phyloP scores from a whole-genome alignment of 108 stramenopile genomes.

The Skeletonema marinoi region DNA sequence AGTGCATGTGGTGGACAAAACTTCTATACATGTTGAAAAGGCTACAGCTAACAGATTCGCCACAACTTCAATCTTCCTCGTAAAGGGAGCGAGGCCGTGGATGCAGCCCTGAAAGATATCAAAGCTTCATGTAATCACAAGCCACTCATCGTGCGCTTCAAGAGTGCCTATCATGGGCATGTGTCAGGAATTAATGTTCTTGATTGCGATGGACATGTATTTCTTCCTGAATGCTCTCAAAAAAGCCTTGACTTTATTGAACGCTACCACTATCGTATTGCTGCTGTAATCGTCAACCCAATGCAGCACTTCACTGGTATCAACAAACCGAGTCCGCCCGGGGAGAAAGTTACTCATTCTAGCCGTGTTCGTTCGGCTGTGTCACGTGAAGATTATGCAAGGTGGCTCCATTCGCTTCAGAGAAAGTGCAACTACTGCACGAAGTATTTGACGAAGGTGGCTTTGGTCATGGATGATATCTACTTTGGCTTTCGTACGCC shows the following conservation, averaged over 20 bases:
- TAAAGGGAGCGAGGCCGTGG: slow-evolving; percentile 53
- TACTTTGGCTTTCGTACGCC: slow-evolving; percentile 66
- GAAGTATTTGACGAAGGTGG: slow-evolving; percentile 61
- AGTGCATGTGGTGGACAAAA: neutral
- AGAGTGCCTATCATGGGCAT: slow-evolving; percentile 60
- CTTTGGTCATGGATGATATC: slow-evolving; percentile 57
- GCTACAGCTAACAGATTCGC: neutral
- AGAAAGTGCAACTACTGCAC: slow-evolving; percentile 58
- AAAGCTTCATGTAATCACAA: slow-evolving; percentile 43
- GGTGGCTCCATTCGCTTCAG: slow-evolving; percentile 54
- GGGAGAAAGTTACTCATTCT: slow-evolving; percentile 46
- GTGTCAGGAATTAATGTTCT: slow-evolving; percentile 52
- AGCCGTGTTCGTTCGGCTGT: slow-evolving; percentile 26
- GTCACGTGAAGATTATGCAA: slow-evolving; percentile 40
- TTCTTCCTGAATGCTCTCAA: slow-evolving; percentile 48
- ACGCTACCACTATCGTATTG: slow-evolving; percentile 59
- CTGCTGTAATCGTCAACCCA: slow-evolving; percentile 59
- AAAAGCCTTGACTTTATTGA: slow-evolving; percentile 51
- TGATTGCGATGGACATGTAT: slow-evolving; percentile 47
- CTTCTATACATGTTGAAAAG: neutral
- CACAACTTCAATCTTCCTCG: slow-evolving; percentile 46
- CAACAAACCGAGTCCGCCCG: slow-evolving; percentile 61
- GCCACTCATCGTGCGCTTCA: slow-evolving; percentile 54
- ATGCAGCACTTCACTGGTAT: slow-evolving; percentile 66
- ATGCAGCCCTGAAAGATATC: slow-evolving; percentile 58